Conservation (phyloP, 2,329 filamentous ascomycete species). For the Calonectria naviculata region DNA sequence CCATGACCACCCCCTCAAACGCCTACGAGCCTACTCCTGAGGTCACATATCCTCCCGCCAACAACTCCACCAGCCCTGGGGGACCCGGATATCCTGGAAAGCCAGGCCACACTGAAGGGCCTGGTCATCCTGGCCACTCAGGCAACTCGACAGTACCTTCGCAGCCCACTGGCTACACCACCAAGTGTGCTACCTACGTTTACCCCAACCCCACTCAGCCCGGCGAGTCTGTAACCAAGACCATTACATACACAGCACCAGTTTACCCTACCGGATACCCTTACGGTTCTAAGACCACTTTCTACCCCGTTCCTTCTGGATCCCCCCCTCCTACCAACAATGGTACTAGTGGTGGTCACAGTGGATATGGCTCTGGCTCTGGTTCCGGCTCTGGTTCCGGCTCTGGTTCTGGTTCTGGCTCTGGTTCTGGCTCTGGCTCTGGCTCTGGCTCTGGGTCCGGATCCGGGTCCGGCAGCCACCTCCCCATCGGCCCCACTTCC, state of each 20-base stretch:
- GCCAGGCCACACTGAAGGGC: conserved; percentile 15
- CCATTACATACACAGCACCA: conserved; percentile 39
- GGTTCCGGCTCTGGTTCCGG: not conserved
- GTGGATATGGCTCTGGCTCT: not conserved
- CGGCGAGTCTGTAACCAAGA: conserved; percentile 37
- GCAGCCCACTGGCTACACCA: conserved; percentile 31
- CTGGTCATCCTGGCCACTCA: not conserved
- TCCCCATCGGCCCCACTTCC: conserved; percentile 27
- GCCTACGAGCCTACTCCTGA: conserved; percentile 35
- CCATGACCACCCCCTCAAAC: conserved; percentile 30
- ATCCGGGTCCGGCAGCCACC: conserved; percentile 23
- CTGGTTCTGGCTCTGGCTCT: not conserved
- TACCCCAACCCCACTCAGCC: conserved; percentile 39
- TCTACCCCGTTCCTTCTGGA: conserved; percentile 31
- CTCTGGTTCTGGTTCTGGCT: not conserved
- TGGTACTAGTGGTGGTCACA: conserved; percentile 27
- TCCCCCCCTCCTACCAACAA: conserved; percentile 22
- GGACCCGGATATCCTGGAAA: conserved; percentile 25
- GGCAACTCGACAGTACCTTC: conserved; percentile 32
- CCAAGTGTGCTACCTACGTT: conserved; percentile 39
- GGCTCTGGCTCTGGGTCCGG: not conserved
- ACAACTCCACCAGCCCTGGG: conserved; percentile 32
- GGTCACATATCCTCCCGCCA: not conserved
- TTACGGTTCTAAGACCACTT: conserved; percentile 22
- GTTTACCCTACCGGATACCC: conserved; percentile 22